Conservation (phyloP, 2,329 filamentous ascomycete species). For the Fusarium protoensiforme region DNA sequence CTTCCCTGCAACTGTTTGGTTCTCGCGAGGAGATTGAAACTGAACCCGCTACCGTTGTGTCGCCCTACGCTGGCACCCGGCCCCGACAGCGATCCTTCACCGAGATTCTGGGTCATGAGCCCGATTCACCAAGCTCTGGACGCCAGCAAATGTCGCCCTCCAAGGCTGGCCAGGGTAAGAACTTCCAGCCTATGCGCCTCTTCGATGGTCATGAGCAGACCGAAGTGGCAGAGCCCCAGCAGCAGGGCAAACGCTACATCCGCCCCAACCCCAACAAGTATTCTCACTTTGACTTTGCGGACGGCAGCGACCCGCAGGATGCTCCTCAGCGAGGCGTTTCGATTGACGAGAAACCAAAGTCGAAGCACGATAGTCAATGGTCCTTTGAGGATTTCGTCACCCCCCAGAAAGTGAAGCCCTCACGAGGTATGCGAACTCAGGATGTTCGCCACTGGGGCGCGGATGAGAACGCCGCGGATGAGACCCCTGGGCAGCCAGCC, state of each 20-base stretch:
- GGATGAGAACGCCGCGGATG: conserved; percentile 64
- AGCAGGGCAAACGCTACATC: conserved; percentile 58
- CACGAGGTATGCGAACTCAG: conserved; percentile 70
- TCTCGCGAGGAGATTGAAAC: conserved; percentile 71
- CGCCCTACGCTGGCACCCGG: conserved; percentile 68
- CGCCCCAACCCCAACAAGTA: conserved; percentile 83
- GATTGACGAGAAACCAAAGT: conserved; percentile 58
- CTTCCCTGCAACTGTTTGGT: conserved; percentile 79
- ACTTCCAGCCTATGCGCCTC: conserved; percentile 71
- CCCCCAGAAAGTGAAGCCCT: conserved; percentile 75
- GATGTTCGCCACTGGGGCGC: conserved; percentile 84
- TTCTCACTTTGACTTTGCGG: conserved; percentile 85
- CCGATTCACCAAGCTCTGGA: conserved; percentile 57
- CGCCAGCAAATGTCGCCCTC: conserved; percentile 64
- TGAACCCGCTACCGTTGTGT: conserved; percentile 62
- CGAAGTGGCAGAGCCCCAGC: conserved; percentile 55
- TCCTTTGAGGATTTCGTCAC: conserved; percentile 89
- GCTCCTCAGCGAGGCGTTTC: conserved; percentile 55
- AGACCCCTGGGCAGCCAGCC: conserved; percentile 68
- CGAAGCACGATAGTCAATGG: conserved; percentile 82
- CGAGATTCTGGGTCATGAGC: conserved; percentile 75
- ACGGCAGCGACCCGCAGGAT: conserved; percentile 67
- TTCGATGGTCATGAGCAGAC: conserved; percentile 66
- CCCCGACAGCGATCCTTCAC: conserved; percentile 75
- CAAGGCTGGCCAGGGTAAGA: conserved; percentile 67